phyloP scores from a whole-genome alignment of 208 protist species.

The Leishmania turanica region DNA sequence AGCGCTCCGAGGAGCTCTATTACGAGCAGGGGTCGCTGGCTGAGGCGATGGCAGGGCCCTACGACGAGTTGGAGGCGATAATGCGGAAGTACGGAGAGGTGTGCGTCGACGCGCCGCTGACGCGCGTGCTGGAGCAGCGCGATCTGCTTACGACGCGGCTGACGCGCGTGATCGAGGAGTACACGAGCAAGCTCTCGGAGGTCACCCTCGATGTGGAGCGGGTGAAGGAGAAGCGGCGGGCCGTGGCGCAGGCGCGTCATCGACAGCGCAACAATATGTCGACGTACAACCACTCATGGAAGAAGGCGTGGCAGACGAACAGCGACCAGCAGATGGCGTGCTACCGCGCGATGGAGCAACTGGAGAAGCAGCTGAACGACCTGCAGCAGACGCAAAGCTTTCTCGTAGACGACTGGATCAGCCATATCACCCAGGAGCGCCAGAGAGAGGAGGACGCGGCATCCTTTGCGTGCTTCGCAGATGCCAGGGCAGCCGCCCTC shows the following conservation, averaged over 20 bases:
- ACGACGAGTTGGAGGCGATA: conserved; percentile 55
- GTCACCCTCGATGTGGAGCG: conserved; percentile 41
- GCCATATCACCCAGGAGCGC: conserved; percentile 48
- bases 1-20: conserved; percentile 77
- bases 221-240: conserved; percentile 35
- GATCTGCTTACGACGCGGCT: conserved; percentile 28
- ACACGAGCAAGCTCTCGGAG: conserved; percentile 13
- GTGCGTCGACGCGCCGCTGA: conserved; percentile 30
- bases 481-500: conserved; percentile 40
- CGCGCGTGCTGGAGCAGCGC: conserved; percentile 29
- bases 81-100: conserved; percentile 46
- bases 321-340: conserved; percentile 64
- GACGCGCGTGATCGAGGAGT: conserved; percentile 16
- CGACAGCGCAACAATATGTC: conserved; percentile 36
- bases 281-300: conserved; percentile 50
- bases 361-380: conserved; percentile 58
- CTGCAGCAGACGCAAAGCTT: conserved; percentile 53
- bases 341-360: conserved; percentile 70
- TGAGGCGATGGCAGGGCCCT: conserved; percentile 60
- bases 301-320: conserved; percentile 56
- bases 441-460: conserved; percentile 52
- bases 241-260: conserved; percentile 35
- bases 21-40: conserved; percentile 72
- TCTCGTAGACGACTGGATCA: conserved; percentile 61
- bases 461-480: conserved; percentile 59